Evolutionary conservation across 441 rosid species (phyloP).

Genomic region (Populus hybrid): DNA sequence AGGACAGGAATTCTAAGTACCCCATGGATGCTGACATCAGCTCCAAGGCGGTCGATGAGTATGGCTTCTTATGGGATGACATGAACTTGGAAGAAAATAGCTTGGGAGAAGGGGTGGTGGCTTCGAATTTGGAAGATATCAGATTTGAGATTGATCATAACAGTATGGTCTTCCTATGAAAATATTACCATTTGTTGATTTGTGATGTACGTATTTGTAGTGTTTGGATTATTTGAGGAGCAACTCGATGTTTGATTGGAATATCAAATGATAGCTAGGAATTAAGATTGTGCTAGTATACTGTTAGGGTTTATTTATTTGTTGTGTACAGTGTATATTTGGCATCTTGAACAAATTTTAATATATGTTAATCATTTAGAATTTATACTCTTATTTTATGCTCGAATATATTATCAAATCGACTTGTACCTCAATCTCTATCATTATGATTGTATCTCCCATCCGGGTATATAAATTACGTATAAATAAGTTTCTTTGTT

Average conservation of each 20-base stretch:
- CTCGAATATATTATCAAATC: background rate
- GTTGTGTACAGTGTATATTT: background rate
- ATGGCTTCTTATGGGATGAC: conserved; percentile 56
- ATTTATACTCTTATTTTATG: background rate
- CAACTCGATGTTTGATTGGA: background rate
- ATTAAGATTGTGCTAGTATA: background rate
- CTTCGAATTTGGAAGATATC: conserved; percentile 45
- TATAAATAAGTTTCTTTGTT: too few relatives aligned
- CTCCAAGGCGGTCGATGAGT: conserved; percentile 43
- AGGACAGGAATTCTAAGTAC: conserved; percentile 18
- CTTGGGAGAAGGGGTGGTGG: conserved; percentile 42
- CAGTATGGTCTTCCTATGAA: conserved; percentile 48
- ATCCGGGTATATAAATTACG: background rate
- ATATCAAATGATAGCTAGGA: background rate
- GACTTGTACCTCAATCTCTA: background rate
- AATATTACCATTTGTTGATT: conserved; percentile 18
- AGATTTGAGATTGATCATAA: conserved; percentile 48
- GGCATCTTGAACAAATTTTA: conserved; percentile 13
- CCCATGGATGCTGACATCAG: conserved; percentile 16
- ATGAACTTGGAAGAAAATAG: conserved; percentile 47
- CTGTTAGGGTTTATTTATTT: background rate
- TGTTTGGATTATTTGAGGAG: conserved; percentile 6
- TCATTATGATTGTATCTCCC: background rate
- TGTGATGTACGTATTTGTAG: background rate
- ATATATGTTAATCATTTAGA: background rate